Evolutionary conservation across 306 rosid genomes (phyloP).

Genomic region (Vigna nakashimae): DNA sequence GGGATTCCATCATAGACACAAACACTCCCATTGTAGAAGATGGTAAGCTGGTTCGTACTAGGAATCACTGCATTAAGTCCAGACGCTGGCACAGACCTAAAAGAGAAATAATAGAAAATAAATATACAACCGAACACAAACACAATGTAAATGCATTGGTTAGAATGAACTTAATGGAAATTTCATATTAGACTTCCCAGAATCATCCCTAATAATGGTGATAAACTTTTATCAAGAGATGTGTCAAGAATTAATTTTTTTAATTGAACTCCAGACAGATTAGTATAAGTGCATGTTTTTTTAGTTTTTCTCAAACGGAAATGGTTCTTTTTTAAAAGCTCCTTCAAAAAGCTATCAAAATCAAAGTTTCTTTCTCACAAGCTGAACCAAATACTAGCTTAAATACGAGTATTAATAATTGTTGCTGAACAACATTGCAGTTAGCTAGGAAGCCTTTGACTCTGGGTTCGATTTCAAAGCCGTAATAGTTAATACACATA

Average conservation of each 20-base stretch:
- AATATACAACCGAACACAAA: not conserved
- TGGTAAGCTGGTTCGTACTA: slow-evolving; percentile 59
- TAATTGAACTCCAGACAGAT: not conserved
- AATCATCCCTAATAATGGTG: not conserved
- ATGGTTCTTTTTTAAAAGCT: not conserved
- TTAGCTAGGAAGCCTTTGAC: slow-evolving; percentile 10
- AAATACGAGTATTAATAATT: not conserved
- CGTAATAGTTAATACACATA: not conserved
- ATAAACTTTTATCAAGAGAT: not conserved
- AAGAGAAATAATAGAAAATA: slow-evolving; percentile 30
- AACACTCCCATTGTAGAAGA: slow-evolving; percentile 65
- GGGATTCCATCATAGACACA: slow-evolving; percentile 68
- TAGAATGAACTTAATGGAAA: not conserved
- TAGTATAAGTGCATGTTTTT: not conserved
- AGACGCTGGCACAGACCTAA: slow-evolving; percentile 51
- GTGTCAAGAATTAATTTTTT: not conserved
- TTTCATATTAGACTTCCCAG: not conserved
- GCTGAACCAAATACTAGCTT: not conserved
- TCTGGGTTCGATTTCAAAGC: not conserved
- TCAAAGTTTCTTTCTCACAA: not conserved
- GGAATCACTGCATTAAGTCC: slow-evolving; percentile 43
- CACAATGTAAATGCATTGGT: not conserved
- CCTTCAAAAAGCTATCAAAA: not conserved
- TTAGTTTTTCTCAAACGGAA: not conserved
- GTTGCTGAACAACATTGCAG: not conserved